These are phyloP conservation scores for Pestalotiopsis sp. DNA, from an alignment of 2,329 filamentous ascomycete genomes.

Conservation along the genomic window DNA sequence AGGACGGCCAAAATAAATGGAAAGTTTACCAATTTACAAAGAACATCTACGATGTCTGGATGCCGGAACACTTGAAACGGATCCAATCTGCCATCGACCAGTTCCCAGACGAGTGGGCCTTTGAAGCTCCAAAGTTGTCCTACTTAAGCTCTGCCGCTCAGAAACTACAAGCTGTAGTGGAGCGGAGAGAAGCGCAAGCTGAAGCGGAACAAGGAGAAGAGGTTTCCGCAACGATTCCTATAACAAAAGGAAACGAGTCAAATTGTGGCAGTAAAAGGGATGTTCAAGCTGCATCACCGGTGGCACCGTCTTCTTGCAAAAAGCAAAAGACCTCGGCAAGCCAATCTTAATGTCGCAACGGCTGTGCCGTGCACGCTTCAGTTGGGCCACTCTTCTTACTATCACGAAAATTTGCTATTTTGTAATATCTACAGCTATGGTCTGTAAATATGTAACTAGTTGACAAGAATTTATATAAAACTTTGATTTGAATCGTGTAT, in stretches of 20 bases:
- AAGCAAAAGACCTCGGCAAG: constrained; percentile 7
- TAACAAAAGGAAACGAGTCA: not conserved
- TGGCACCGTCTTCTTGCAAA: constrained; percentile 3
- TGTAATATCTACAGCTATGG: not conserved
- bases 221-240: not conserved
- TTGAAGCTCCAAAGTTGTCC: constrained; percentile 14
- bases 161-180: not conserved
- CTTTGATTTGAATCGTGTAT: not conserved
- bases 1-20: constrained; percentile 38
- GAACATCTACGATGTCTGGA: constrained; percentile 39
- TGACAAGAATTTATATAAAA: not conserved
- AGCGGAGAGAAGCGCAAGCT: not conserved
- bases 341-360: not conserved
- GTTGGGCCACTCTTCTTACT: not conserved
- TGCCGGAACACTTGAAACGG: constrained; percentile 36
- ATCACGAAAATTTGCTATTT: not conserved
- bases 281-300: not conserved
- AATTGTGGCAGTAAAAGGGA: not conserved
- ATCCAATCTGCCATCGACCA: constrained; percentile 40
- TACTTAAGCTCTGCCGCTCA: constrained; percentile 6
- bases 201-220: not conserved
- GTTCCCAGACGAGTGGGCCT: constrained; percentile 23
- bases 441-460: not conserved
- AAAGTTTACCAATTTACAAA: constrained; percentile 37
- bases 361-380: not conserved